phyloP scores from a whole-genome alignment of 2,329 filamentous ascomycete species.

The Dothistroma pini region DNA sequence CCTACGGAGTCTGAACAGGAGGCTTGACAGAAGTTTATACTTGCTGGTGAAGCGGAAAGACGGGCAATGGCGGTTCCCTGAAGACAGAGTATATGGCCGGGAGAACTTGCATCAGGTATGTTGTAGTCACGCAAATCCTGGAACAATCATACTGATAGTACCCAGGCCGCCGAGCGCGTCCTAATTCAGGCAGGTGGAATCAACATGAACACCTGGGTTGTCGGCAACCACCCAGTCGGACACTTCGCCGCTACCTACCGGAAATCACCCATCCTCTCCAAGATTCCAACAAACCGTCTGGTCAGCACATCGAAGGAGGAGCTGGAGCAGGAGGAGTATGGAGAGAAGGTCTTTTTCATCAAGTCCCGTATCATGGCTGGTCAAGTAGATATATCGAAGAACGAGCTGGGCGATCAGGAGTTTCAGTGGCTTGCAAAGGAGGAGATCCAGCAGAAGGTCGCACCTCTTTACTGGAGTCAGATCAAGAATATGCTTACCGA shows the following conservation, averaged over 20 bases:
- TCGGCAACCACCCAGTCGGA: conserved; percentile 84
- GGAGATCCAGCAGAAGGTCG: conserved; percentile 67
- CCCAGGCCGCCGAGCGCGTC: conserved; percentile 75
- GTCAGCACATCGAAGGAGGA: conserved; percentile 31
- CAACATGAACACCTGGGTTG: conserved; percentile 99
- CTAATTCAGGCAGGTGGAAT: conserved; percentile 73
- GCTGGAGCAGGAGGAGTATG: conserved; percentile 46
- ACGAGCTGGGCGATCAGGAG: conserved; percentile 69
- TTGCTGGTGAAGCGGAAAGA: conserved; percentile 72
- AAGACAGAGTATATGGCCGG: conserved; percentile 61
- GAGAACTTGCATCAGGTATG: conserved; percentile 82
- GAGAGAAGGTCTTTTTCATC: conserved; percentile 90
- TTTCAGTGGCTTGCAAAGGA: conserved; percentile 93
- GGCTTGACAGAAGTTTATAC: conserved; percentile 79
- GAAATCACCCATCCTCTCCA: conserved; percentile 28
- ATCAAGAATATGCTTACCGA: conserved; percentile 82
- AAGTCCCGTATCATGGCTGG: conserved; percentile 96
- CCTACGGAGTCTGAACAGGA: conserved; percentile 70
- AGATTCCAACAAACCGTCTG: conserved; percentile 25
- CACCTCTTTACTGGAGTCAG: conserved; percentile 65
- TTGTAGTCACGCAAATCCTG: background rate
- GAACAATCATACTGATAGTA: conserved; percentile 16
- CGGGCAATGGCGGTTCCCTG: conserved; percentile 78
- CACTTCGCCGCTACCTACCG: conserved; percentile 63
- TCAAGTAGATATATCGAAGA: conserved; percentile 75